A percentile compares a stretch with the other conserved stretches of the same genome.
Conservation (phyloP, 78 protist genomes). For the Creolimax fragrantissima region DNA sequence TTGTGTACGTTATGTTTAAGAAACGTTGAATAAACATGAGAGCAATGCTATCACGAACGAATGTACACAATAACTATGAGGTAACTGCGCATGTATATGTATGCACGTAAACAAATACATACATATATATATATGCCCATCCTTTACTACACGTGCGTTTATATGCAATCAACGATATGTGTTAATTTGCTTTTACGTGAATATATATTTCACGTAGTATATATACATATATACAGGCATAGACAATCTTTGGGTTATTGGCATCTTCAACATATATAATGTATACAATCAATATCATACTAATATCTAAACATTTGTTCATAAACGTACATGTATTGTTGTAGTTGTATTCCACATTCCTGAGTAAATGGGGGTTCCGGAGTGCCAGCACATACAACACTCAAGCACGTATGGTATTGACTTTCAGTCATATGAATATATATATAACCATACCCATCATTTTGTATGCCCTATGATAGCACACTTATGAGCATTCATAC, state of each 20-base stretch:
- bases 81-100: neutral
- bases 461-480: neutral
- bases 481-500: neutral
- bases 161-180: no score
- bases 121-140: neutral
- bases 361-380: no score
- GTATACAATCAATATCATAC: neutral
- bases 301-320: neutral
- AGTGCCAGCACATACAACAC: no score
- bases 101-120: neutral
- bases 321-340: neutral
- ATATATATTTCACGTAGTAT: no score
- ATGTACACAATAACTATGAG: no score
- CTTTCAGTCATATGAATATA: neutral
- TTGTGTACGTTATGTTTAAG: no score
- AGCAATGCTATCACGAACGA: no score
- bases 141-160: no score
- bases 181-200: no score
- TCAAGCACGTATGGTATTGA: no score
- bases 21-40: no score
- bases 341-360: no score
- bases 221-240: neutral
- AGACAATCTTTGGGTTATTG: neutral
- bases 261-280: neutral
- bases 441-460: neutral